Conservation (phyloP, 1,284 basidiomycete species). For the Cutaneotrichosporon dermatis region DNA sequence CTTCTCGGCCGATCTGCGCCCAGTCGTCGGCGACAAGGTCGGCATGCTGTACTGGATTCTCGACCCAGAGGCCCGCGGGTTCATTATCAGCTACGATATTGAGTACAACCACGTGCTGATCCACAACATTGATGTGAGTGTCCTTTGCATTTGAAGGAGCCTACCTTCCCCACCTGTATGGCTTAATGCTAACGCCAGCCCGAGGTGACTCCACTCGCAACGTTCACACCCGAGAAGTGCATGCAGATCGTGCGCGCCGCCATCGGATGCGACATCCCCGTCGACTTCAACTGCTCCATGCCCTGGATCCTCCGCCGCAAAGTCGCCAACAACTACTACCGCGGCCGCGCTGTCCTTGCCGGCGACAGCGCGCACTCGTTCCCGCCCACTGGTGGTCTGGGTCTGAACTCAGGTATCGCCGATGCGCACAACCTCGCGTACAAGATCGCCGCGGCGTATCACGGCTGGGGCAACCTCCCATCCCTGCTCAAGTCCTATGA, state of each 20-base stretch:
- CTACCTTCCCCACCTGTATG: too few relatives aligned
- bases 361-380: constrained; percentile 26
- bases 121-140: constrained; percentile 26
- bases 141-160: too few relatives aligned
- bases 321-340: constrained; percentile 24
- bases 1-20: constrained; percentile 25
- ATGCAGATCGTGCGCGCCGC: constrained; percentile 23
- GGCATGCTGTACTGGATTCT: constrained; percentile 32
- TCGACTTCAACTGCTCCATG: constrained; percentile 24
- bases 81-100: constrained; percentile 30
- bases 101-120: constrained; percentile 28
- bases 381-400: constrained; percentile 28
- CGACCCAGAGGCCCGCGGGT: constrained; percentile 25
- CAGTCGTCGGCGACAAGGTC: constrained; percentile 21
- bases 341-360: constrained; percentile 21
- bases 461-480: constrained; percentile 15
- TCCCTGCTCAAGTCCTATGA: constrained; percentile 19
- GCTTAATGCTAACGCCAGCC: too few relatives aligned
- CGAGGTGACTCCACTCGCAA: constrained; percentile 14
- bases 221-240: constrained; percentile 25
- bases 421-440: constrained; percentile 27
- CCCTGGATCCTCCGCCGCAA: constrained; percentile 28
- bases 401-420: constrained; percentile 28
- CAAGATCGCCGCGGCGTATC: constrained; percentile 21
- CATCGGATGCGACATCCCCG: constrained; percentile 20